These are phyloP conservation scores for Aureobasidium namibiae DNA, from an alignment of 2,329 filamentous ascomycete species.

Conservation along the genomic window DNA sequence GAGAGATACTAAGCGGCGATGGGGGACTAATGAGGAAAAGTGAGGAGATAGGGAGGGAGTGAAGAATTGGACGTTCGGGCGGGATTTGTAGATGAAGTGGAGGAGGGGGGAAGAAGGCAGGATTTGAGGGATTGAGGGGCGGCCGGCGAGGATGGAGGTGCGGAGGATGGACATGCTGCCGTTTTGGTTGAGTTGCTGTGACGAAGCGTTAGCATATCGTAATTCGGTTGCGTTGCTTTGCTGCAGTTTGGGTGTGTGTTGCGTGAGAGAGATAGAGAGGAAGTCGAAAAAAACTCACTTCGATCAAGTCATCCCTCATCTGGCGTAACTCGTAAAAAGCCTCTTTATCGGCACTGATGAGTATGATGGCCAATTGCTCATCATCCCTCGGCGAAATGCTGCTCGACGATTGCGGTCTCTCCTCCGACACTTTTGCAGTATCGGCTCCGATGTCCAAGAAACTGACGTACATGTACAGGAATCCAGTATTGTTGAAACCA, in stretches of 20 bases:
- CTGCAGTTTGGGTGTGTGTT: no score
- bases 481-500: slow-evolving; percentile 93
- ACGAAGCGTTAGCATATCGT: no score
- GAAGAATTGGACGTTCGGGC: slow-evolving; percentile 88
- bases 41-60: slow-evolving; percentile 74
- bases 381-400: slow-evolving; percentile 34
- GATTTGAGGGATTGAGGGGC: slow-evolving; percentile 65
- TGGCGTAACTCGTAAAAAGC: slow-evolving; percentile 83
- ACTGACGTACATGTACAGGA: slow-evolving; percentile 98
- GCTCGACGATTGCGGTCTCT: slow-evolving; percentile 24
- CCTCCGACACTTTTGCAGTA: background rate
- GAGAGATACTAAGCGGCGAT: slow-evolving; percentile 60
- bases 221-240: no score
- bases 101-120: slow-evolving; percentile 71
- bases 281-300: slow-evolving; percentile 31
- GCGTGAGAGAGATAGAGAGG: no score
- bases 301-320: slow-evolving; percentile 54
- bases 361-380: slow-evolving; percentile 75
- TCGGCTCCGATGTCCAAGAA: slow-evolving; percentile 58
- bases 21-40: slow-evolving; percentile 41
- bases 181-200: slow-evolving; percentile 68
- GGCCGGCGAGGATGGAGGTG: slow-evolving; percentile 60
- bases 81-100: slow-evolving; percentile 94
- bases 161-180: slow-evolving; percentile 68
- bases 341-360: slow-evolving; percentile 89